A percentile compares a stretch with the other conserved stretches of the same genome.
These are phyloP conservation scores for Puccinia horiana DNA, from an alignment of 1,284 basidiomycete species.

Conservation along the genomic window DNA sequence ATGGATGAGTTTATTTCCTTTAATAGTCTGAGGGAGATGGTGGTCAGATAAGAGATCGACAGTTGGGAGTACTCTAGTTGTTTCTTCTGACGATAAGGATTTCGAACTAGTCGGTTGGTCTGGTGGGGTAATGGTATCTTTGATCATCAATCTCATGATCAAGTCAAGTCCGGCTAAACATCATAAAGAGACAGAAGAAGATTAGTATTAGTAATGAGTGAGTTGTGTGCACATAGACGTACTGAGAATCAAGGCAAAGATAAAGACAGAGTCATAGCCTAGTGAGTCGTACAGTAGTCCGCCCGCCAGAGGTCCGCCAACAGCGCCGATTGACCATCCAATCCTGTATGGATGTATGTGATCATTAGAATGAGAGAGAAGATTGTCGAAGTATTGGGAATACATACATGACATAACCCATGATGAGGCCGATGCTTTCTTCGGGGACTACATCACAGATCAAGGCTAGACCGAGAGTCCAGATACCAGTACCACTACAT, in stretches of 20 bases:
- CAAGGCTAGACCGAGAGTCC: conserved; percentile 41
- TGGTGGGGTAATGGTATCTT: no score
- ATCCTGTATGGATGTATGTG: background rate
- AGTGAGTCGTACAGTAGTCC: conserved; percentile 33
- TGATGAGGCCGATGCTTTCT: conserved; percentile 3
- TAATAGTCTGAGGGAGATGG: background rate
- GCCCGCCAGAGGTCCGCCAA: conserved; percentile 29
- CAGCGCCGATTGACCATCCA: conserved; percentile 41
- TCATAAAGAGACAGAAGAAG: background rate
- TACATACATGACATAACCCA: conserved; percentile 47
- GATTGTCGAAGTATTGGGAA: background rate
- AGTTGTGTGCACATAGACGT: background rate
- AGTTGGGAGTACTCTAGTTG: no score
- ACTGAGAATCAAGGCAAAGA: conserved; percentile 39
- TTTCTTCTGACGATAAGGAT: no score
- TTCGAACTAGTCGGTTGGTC: no score
- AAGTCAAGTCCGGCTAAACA: conserved; percentile 31
- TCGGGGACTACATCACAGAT: conserved; percentile 41
- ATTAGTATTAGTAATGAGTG: background rate
- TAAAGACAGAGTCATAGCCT: conserved; percentile 42
- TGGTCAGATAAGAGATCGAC: no score
- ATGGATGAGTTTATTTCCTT: background rate
- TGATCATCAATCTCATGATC: conserved; percentile 11
- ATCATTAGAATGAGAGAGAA: no score
- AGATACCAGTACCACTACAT: conserved; percentile 28